Percentiles rank a stretch among this genome's conserved stretches.
phyloP scores from a whole-genome alignment of 306 rosid species.

The Quercus glauca region DNA sequence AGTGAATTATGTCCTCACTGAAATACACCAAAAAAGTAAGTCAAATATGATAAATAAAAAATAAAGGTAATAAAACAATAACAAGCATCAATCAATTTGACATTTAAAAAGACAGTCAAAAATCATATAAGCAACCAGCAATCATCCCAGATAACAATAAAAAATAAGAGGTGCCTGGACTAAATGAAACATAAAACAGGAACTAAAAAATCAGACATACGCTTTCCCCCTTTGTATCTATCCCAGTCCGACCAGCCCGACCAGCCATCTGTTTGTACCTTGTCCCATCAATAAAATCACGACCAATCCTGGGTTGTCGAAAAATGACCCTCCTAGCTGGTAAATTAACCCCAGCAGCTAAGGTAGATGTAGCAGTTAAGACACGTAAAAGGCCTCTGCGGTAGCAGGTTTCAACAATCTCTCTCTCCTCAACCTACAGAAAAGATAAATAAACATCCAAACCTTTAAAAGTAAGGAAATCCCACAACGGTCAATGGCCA shows the following conservation, averaged over 20 bases:
- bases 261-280: slow-evolving; percentile 98
- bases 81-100: neutral
- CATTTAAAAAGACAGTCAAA: neutral
- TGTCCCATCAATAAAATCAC: slow-evolving; percentile 91
- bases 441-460: slow-evolving; percentile 13
- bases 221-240: slow-evolving; percentile 96
- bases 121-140: slow-evolving; percentile 4
- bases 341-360: slow-evolving; percentile 97
- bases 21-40: slow-evolving; percentile 18
- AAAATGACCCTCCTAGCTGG: slow-evolving; percentile 98
- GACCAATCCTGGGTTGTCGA: slow-evolving; percentile 91
- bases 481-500: slow-evolving; percentile 9
- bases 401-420: slow-evolving; percentile 88
- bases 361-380: slow-evolving; percentile 94
- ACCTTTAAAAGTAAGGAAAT: slow-evolving; percentile 14
- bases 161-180: slow-evolving; percentile 1
- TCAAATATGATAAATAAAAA: neutral
- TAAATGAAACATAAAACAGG: slow-evolving; percentile 9
- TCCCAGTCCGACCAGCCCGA: slow-evolving; percentile 99
- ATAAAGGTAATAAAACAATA: neutral
- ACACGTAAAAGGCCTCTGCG: slow-evolving; percentile 90
- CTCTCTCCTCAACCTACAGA: slow-evolving; percentile 91
- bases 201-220: slow-evolving; percentile 39
- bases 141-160: neutral
- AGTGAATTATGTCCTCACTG: slow-evolving; percentile 3